Evolutionary conservation across 1,284 basidiomycete species (phyloP).

Genomic region (Papiliotrema flavescens): DNA sequence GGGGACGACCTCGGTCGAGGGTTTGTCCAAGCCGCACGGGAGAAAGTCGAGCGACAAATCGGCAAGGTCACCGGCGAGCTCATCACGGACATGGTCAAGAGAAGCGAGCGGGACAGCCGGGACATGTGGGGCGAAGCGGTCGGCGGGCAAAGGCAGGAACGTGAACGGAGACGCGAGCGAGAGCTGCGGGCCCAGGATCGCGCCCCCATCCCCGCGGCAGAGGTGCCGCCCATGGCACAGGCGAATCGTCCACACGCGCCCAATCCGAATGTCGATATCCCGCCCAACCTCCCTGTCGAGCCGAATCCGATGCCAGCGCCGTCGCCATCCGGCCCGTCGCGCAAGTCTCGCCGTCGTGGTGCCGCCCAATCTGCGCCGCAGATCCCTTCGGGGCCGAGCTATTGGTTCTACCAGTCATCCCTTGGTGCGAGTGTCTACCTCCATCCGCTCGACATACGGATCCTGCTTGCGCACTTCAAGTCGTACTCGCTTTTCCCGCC

Average conservation of each 20-base stretch:
- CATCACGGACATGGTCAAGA: conserved; percentile 56
- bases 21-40: conserved; percentile 76
- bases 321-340: conserved; percentile 13
- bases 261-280: conserved; percentile 23
- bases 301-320: conserved; percentile 41
- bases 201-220: conserved; percentile 3
- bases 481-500: conserved; percentile 82
- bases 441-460: conserved; percentile 92
- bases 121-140: conserved; percentile 42
- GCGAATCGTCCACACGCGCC: conserved; percentile 1
- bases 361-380: conserved; percentile 30
- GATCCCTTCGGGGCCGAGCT: conserved; percentile 49
- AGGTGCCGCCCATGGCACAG: conserved; percentile 14
- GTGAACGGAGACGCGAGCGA: conserved; percentile 50
- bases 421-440: conserved; percentile 89
- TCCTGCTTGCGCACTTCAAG: conserved; percentile 79
- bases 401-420: conserved; percentile 93
- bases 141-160: conserved; percentile 43
- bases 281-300: conserved; percentile 35
- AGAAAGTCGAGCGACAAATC: conserved; percentile 71
- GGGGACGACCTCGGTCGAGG: conserved; percentile 71
- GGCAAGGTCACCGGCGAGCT: conserved; percentile 65
- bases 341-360: conserved; percentile 18
- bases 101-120: conserved; percentile 35
- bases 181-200: conserved; percentile 26